phyloP scores from a whole-genome alignment of 345 rosid genomes.

The Limnanthes douglasii region DNA sequence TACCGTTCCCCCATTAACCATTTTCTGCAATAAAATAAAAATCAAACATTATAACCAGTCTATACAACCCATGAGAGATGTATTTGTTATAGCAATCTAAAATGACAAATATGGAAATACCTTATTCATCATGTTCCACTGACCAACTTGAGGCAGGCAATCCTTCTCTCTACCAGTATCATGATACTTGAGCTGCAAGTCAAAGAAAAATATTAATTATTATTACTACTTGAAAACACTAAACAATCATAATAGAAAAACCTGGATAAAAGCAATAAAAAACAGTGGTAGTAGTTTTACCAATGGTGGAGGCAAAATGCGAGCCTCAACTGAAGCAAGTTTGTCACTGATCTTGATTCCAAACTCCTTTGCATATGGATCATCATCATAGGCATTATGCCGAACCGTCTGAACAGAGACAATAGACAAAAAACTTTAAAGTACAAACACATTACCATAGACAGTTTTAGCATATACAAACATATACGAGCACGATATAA shows the following conservation, averaged over 20 bases:
- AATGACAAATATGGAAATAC: too few species aligned
- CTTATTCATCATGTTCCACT: constrained; percentile 99
- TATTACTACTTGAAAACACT: neutral
- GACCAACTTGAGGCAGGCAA: constrained; percentile 89
- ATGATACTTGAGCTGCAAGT: constrained; percentile 80
- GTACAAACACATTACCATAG: too few species aligned
- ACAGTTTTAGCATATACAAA: too few species aligned
- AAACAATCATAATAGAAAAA: neutral
- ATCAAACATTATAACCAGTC: too few species aligned
- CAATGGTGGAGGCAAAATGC: constrained; percentile 91
- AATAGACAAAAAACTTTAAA: neutral
- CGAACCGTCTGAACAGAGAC: constrained; percentile 37
- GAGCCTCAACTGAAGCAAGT: constrained; percentile 95
- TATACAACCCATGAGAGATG: too few species aligned
- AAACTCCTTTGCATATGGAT: constrained; percentile 85
- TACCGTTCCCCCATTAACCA: constrained; percentile 95
- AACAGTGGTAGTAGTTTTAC: constrained; percentile 15
- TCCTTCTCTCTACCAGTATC: constrained; percentile 81
- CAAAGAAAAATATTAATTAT: neutral
- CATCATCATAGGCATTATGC: constrained; percentile 59
- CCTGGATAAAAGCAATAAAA: neutral
- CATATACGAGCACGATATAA: too few species aligned
- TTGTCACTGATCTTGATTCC: constrained; percentile 83
- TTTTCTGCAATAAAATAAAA: constrained; percentile 50
- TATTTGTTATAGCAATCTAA: too few species aligned